These are phyloP conservation scores for Ustilago esculenta DNA, from an alignment of 1,284 basidiomycete genomes.

Conservation along the genomic window DNA sequence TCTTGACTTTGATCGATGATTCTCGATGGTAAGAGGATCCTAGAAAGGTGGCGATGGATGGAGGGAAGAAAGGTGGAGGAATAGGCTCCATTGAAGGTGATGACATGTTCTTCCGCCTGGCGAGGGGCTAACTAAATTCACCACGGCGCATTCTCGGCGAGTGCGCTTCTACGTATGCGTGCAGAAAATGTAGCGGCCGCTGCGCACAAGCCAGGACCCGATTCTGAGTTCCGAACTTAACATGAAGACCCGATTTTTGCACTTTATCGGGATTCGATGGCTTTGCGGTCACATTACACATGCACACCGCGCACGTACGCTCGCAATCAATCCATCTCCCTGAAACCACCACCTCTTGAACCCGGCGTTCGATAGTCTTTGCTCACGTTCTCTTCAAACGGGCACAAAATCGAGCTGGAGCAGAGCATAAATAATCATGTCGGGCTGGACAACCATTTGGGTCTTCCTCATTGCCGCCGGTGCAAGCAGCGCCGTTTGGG, in stretches of 20 bases:
- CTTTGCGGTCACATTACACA: background rate
- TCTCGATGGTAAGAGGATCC: too few relatives aligned
- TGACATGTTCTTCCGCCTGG: too few relatives aligned
- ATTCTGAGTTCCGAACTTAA: conserved; percentile 1
- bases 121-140: too few relatives aligned
- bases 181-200: too few relatives aligned
- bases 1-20: too few relatives aligned
- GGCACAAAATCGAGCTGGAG: background rate
- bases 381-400: background rate
- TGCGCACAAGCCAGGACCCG: conserved; percentile 30
- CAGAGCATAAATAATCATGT: conserved; percentile 41
- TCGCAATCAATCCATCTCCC: background rate
- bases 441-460: conserved; percentile 64
- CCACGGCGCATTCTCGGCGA: conserved; percentile 6
- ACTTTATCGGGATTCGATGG: background rate
- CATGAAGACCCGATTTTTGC: too few relatives aligned
- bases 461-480: conserved; percentile 54
- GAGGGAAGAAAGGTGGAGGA: background rate
- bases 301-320: conserved; percentile 1
- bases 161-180: conserved; percentile 11
- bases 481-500: conserved; percentile 54
- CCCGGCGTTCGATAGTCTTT: background rate
- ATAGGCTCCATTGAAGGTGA: too few relatives aligned
- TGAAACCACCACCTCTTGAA: background rate
- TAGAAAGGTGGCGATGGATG: conserved; percentile 5